Evolutionary conservation across 352 stramenopile genomes (phyloP), one percentile per base, ranked within the genome.

Genomic region (Elongisporangium prolatum): DNA sequence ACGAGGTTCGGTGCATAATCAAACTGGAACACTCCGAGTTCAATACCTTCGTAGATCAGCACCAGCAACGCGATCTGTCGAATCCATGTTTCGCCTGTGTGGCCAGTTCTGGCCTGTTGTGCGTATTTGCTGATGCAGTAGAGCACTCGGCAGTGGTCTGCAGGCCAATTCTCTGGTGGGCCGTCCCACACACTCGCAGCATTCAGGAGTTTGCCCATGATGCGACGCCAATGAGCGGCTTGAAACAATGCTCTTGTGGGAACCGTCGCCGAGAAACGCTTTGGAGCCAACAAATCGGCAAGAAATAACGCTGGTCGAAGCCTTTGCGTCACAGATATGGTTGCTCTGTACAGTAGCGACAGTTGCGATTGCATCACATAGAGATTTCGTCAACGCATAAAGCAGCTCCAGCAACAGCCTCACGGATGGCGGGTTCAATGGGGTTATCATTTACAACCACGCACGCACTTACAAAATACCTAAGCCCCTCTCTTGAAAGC

Each of bases 41-140:
- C 92, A 34, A 99, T 97, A 13, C 94, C 97, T 72, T 99, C 96
- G 62, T 99, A 98, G 18, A 98, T 71, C 13, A 99, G 68, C 55
- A 99, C 93, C 40, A 97, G 83, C 34, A 99, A 70, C 53, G 96
- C 88, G 48, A 96, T 80, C 68, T 98, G 97, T 20, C 96, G 86
- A 53, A 99, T 88, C 96, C 96, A 99, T 38, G 89, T 71, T 67
- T 98, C 94, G 34, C 81, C 85, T 21, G 92, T 88, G 9, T 97
- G 84, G 21, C 82, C 70, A 40, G 81, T 89, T 28, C 67, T 77
- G 5, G 93, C 88, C 55, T 96, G 87, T 21, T 93, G 81, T 14
- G 96, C 95, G 67, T 99, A 98, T 54, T 93, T 77, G 57, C 92
- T 96, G 65, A 99, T 97, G 59, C 96, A 78, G 63, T 98, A 98